Evolutionary conservation across 2,329 filamentous ascomycete genomes (phyloP).

Genomic region (Colletotrichum agaves): DNA sequence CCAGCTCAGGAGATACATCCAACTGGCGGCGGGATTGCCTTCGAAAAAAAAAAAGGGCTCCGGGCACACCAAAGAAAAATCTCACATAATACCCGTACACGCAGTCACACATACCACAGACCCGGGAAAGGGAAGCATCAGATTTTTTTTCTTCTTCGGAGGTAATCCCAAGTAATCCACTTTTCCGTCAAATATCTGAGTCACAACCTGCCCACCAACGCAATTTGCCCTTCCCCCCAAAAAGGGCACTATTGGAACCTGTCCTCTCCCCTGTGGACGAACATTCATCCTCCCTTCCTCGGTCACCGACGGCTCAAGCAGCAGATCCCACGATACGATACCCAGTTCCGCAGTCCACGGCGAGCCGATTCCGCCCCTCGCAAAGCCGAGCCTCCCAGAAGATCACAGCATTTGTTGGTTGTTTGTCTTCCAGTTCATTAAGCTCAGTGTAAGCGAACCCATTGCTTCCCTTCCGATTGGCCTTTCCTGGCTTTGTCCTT

Average conservation of each 20-base stretch:
- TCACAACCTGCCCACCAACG: slow-evolving; percentile 10
- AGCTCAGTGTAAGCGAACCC: slow-evolving; percentile 12
- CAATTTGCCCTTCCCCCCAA: background rate
- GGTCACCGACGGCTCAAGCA: slow-evolving; percentile 38
- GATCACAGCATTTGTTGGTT: background rate
- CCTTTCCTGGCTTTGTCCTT: background rate
- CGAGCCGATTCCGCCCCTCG: slow-evolving; percentile 12
- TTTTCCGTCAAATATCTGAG: slow-evolving; percentile 20
- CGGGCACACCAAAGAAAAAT: background rate
- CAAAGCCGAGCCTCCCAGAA: background rate
- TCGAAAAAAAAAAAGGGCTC: slow-evolving; percentile 7
- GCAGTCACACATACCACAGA: background rate
- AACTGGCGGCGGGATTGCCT: slow-evolving; percentile 24
- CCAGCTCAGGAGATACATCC: background rate
- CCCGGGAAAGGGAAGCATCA: background rate
- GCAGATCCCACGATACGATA: slow-evolving; percentile 31
- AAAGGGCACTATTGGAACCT: slow-evolving; percentile 18
- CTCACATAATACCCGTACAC: too few species aligned
- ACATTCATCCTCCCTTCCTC: slow-evolving; percentile 36
- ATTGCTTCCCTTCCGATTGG: background rate
- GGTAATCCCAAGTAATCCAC: background rate
- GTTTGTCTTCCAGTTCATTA: slow-evolving; percentile 1
- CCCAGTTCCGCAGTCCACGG: slow-evolving; percentile 27
- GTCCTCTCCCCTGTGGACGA: slow-evolving; percentile 37
- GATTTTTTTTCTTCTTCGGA: background rate